Evolutionary conservation across 345 rosid species (phyloP).

Genomic region (Citropsis articulata): DNA sequence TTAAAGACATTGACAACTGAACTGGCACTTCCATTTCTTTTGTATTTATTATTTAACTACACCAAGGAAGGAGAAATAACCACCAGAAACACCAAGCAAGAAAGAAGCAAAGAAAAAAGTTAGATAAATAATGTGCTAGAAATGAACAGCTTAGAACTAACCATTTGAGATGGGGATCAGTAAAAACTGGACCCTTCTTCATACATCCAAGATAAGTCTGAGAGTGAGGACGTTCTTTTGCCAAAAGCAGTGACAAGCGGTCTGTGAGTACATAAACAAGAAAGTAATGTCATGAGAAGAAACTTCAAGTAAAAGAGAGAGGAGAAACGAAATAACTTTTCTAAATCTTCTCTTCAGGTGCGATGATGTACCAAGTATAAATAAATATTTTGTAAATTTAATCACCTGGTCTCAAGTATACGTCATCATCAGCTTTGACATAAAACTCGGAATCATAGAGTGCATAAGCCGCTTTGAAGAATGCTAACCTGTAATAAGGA

Average conservation of each 20-base stretch:
- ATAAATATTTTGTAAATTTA: constrained; percentile 13
- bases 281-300: not conserved
- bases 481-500: constrained; percentile 56
- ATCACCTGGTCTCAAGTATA: constrained; percentile 87
- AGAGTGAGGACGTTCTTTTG: constrained; percentile 74
- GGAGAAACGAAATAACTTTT: not conserved
- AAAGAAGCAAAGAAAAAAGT: constrained; percentile 6
- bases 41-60: not conserved
- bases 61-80: not conserved
- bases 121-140: not conserved
- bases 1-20: constrained; percentile 2
- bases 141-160: constrained; percentile 24
- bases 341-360: constrained; percentile 10
- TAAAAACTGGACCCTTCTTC: constrained; percentile 89
- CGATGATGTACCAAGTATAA: not conserved
- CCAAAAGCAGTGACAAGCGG: constrained; percentile 73
- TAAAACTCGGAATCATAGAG: constrained; percentile 82
- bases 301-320: not conserved
- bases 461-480: constrained; percentile 85
- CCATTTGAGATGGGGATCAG: constrained; percentile 90
- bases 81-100: constrained; percentile 7
- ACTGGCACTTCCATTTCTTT: not conserved
- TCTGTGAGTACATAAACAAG: constrained; percentile 38
- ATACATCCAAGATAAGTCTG: constrained; percentile 93
- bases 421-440: constrained; percentile 95